phyloP scores from a whole-genome alignment of 169 alveolate genomes.

The Cryptosporidium canis region DNA sequence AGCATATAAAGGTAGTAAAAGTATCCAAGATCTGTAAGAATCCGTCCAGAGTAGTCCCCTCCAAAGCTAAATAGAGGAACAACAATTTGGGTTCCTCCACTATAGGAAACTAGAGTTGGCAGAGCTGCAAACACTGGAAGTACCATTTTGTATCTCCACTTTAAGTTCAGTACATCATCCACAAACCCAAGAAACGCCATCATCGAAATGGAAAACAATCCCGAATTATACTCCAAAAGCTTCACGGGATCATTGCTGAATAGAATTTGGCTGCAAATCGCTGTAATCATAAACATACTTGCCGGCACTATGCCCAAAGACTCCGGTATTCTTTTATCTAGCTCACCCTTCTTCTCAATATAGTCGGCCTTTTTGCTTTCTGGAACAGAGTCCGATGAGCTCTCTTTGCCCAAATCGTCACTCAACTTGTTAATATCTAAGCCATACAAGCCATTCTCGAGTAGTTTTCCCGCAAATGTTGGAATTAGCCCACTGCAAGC shows the following conservation, averaged over 20 bases:
- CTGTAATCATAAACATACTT: constrained; percentile 81
- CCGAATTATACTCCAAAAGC: constrained; percentile 85
- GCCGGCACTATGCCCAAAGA: constrained; percentile 91
- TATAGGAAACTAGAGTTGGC: constrained; percentile 89
- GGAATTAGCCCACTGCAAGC: constrained; percentile 37
- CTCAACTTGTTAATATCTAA: constrained; percentile 72
- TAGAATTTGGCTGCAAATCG: constrained; percentile 81
- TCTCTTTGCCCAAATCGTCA: background rate
- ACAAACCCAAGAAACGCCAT: constrained; percentile 90
- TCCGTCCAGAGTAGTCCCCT: constrained; percentile 77
- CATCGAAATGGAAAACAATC: constrained; percentile 87
- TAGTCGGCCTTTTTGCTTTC: background rate
- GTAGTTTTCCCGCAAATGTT: constrained; percentile 25
- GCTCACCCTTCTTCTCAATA: background rate
- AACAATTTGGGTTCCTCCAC: constrained; percentile 88
- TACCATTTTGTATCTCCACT: constrained; percentile 91
- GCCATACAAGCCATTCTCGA: constrained; percentile 73
- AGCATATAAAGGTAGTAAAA: constrained; percentile 88
- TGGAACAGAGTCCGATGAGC: too few species aligned
- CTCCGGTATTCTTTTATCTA: constrained; percentile 82
- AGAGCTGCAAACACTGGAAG: constrained; percentile 89
- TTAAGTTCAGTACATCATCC: constrained; percentile 90
- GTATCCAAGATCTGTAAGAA: constrained; percentile 83
- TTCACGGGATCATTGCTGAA: constrained; percentile 76
- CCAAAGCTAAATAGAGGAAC: constrained; percentile 79